Evolutionary conservation across 2,329 filamentous ascomycete genomes (phyloP).

Genomic region (Verticillium nonalfalfae): DNA sequence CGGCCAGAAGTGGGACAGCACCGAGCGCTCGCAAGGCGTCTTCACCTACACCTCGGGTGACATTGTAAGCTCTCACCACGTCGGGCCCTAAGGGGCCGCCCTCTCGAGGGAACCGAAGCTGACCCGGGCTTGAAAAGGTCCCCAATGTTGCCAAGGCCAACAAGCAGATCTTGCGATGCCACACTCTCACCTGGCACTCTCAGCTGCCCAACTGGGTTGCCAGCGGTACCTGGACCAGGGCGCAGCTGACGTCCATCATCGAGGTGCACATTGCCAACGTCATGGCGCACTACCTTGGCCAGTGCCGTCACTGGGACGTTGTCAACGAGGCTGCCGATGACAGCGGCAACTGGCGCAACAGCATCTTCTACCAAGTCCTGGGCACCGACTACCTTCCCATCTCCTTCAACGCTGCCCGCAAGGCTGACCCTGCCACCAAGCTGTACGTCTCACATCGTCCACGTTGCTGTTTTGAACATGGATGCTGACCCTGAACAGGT

Average conservation of each 20-base stretch:
- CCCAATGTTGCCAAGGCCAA: slow-evolving; percentile 39
- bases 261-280: slow-evolving; percentile 44
- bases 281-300: slow-evolving; percentile 34
- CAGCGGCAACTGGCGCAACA: slow-evolving; percentile 36
- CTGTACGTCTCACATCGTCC: slow-evolving; percentile 25
- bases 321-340: slow-evolving; percentile 40
- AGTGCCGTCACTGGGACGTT: slow-evolving; percentile 45
- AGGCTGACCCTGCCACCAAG: slow-evolving; percentile 37
- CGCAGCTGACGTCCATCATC: slow-evolving; percentile 26
- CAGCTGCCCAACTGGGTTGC: slow-evolving; percentile 17
- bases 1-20: slow-evolving; percentile 53
- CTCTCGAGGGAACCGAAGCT: background rate
- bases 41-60: slow-evolving; percentile 8
- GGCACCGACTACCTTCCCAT: slow-evolving; percentile 43
- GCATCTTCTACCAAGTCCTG: slow-evolving; percentile 39
- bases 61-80: slow-evolving; percentile 3
- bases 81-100: background rate
- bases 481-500: slow-evolving; percentile 15
- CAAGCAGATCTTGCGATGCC: slow-evolving; percentile 52
- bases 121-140: slow-evolving; percentile 16
- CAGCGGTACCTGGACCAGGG: slow-evolving; percentile 7
- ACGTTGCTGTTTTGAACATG: background rate
- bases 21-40: slow-evolving; percentile 44
- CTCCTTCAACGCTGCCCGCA: slow-evolving; percentile 40
- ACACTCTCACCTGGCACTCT: slow-evolving; percentile 43